A percentile compares a stretch with the other conserved stretches of the same genome.
Conservation (phyloP, 441 rosid genomes). For the Gossypium trilobum region DNA sequence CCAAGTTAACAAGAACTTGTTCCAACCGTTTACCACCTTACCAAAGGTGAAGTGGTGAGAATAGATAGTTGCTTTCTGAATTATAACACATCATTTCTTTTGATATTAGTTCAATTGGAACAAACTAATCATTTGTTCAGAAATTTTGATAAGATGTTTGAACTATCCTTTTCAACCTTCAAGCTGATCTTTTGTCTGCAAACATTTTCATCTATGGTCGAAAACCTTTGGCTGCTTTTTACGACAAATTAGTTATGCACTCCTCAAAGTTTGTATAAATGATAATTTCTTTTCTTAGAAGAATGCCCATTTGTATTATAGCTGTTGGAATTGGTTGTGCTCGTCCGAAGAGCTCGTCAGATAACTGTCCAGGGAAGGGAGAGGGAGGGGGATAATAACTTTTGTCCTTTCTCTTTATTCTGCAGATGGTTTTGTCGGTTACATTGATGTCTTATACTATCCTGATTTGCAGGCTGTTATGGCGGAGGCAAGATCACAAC, state of each 20-base stretch:
- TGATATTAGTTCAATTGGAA: neutral
- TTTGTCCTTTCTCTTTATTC: neutral
- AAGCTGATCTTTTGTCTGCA: neutral
- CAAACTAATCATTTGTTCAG: neutral
- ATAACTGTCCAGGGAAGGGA: slow-evolving; percentile 7
- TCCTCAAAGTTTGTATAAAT: neutral
- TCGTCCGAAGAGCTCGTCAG: neutral
- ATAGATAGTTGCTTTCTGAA: neutral
- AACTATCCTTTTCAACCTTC: neutral
- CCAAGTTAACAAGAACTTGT: neutral
- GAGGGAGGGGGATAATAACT: neutral
- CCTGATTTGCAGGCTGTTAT: slow-evolving; percentile 51
- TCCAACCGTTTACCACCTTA: neutral
- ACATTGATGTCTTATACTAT: neutral
- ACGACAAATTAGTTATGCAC: neutral
- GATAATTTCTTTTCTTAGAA: neutral
- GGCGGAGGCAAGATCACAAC: slow-evolving; percentile 78
- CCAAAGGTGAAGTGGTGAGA: neutral
- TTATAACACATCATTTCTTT: neutral
- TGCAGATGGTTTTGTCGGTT: neutral
- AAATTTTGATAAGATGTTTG: neutral
- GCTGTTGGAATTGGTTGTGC: neutral
- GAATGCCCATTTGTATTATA: neutral
- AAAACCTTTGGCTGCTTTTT: neutral
- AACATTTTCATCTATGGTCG: neutral